Evolutionary conservation across 2,329 filamentous ascomycete genomes (phyloP), one percentile per base, ranked within the genome.

Genomic region (Dichotomopilus funicola): DNA sequence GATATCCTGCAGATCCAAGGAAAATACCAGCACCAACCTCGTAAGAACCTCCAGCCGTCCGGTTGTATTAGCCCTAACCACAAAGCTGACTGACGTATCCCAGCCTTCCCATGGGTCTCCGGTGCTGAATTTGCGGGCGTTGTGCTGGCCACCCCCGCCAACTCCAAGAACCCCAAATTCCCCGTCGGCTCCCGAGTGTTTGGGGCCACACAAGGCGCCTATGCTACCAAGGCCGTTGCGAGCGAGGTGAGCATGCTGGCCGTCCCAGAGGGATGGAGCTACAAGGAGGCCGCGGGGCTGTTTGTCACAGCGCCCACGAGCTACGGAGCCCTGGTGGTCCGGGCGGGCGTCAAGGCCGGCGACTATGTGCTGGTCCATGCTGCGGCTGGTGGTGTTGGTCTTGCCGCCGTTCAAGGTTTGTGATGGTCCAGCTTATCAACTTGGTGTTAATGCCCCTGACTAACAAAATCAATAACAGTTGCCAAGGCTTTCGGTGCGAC

Each of bases 1-100:
- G 92, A 97, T 70, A 87, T 96, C 56, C 83, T 97, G 53, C 92
- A 97, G 69, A 90, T 96, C 67, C 87, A 90, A 67, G 92, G 92
- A 55, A 95, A 95, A 81, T 97, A 97, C 73, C 92, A 97, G 69
- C 81, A 89, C 68, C 91, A 96, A 66, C 64, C 64, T 51, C 64
- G 79, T 81, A 70, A 35, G 74, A 12, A 27, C 46, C 19, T 27
- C 19, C 19, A 27, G 19, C 13, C 11, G 40, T n/a, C 6, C 6
- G 40, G 11, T n/a, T 6, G 13, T 6, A 6, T 10, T 42, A 11
- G 7, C 11, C 11, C 40, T 13, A n/a, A 12, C 13, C 40, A 12
- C 3, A 6, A 11, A 12, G 40, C 40, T 47, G 34, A 31, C 50
- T 61, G 44, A 62, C 13, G 2, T 33, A n/a, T 34, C 3, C n/a